These are phyloP conservation scores for Lachnellula arida DNA, from an alignment of 2,329 filamentous ascomycete species.

Conservation along the genomic window DNA sequence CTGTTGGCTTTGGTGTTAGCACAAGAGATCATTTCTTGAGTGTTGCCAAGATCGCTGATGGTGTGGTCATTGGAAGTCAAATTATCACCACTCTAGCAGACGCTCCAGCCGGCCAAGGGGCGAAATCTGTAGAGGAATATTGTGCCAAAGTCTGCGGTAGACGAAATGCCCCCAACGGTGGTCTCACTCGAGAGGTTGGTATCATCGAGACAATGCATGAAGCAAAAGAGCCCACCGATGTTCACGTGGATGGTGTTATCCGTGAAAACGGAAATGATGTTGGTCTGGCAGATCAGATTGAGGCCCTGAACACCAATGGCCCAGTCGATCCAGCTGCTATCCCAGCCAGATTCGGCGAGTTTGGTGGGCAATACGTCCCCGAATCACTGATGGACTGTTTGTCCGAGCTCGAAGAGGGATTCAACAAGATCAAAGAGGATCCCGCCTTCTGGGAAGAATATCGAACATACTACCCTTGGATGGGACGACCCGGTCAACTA, in stretches of 20 bases:
- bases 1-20: slow-evolving; percentile 93
- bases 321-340: slow-evolving; percentile 49
- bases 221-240: slow-evolving; percentile 53
- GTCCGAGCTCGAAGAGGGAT: slow-evolving; percentile 83
- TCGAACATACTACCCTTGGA: slow-evolving; percentile 92
- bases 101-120: slow-evolving; percentile 59
- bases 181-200: slow-evolving; percentile 58
- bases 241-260: slow-evolving; percentile 66
- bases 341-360: slow-evolving; percentile 87
- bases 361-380: slow-evolving; percentile 94
- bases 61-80: slow-evolving; percentile 94
- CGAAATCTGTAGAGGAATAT: slow-evolving; percentile 78
- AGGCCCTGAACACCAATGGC: slow-evolving; percentile 58
- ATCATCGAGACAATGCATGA: slow-evolving; percentile 63
- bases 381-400: slow-evolving; percentile 98
- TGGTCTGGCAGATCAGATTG: slow-evolving; percentile 53
- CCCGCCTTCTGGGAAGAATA: slow-evolving; percentile 96
- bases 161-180: slow-evolving; percentile 34
- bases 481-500: slow-evolving; percentile 88
- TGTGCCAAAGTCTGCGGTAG: slow-evolving; percentile 68
- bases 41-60: slow-evolving; percentile 79
- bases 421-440: slow-evolving; percentile 82
- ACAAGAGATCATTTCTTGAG: slow-evolving; percentile 90
- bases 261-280: slow-evolving; percentile 30
- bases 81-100: slow-evolving; percentile 78